A percentile compares a stretch with the other conserved stretches of the same genome.
Evolutionary conservation across 2,329 filamentous ascomycete species (phyloP).

Genomic region (Hawksworthiomyces lignivorus): DNA sequence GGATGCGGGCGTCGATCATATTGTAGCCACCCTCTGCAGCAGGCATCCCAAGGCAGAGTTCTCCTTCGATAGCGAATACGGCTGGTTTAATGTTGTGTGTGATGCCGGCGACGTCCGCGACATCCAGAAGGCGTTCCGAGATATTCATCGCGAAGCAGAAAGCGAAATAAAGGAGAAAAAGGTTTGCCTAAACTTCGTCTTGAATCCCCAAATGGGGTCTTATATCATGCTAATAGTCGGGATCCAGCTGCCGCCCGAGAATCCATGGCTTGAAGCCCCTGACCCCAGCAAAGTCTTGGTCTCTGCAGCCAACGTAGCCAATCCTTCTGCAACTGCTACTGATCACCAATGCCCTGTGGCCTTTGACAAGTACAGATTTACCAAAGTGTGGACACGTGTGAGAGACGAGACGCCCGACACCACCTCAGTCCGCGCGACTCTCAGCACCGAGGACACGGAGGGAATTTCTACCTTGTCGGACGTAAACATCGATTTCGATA

Average conservation of each 20-base stretch:
- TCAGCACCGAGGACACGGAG: constrained; percentile 8
- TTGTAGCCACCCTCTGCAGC: constrained; percentile 15
- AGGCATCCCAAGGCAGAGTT: constrained; percentile 16
- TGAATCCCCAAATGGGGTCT: too few species aligned
- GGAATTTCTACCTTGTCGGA: constrained; percentile 11
- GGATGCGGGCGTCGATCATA: constrained; percentile 14
- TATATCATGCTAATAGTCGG: too few species aligned
- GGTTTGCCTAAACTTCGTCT: background rate
- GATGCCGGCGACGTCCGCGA: background rate
- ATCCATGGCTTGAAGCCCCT: constrained; percentile 4
- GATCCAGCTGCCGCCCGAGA: background rate
- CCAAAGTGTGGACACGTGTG: constrained; percentile 18
- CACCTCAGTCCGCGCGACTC: constrained; percentile 12
- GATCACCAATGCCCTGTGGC: constrained; percentile 12
- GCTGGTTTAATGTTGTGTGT: constrained; percentile 21
- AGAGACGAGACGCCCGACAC: constrained; percentile 14
- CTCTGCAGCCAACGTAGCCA: too few species aligned
- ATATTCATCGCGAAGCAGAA: constrained; percentile 11
- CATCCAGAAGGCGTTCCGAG: constrained; percentile 13
- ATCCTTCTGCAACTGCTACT: too few species aligned
- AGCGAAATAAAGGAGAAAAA: background rate
- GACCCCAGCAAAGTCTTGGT: background rate
- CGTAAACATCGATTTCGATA: constrained; percentile 8
- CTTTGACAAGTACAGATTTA: constrained; percentile 11
- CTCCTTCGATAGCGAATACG: constrained; percentile 16